Base-by-base conservation (phyloP, 2,329 filamentous ascomycete genomes). In the Aureobasidium sp. region DNA sequence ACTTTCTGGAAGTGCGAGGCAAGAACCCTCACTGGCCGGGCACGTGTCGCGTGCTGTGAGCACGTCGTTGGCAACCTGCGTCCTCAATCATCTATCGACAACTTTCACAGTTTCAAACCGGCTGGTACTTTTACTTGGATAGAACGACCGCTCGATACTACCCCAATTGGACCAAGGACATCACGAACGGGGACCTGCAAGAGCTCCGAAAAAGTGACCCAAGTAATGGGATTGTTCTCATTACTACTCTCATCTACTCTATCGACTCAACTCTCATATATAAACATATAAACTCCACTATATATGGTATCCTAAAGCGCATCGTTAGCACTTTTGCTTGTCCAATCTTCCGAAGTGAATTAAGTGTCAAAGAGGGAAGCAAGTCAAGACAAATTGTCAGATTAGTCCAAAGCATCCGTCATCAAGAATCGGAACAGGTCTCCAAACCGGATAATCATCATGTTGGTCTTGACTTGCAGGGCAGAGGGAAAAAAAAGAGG, bases 401-500 rank as follows among this genome's bases (percentile, higher is more conserved):
- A 57, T 57, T 57, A 57, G 44, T 57, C 53, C 53, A 57, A 44
- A 41, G 32, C 25, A 44, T 45, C 53, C 41, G 30, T 57, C 53
- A 57, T 57, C 39, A 45, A 57, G 53, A 16, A 45, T 57, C 53
- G 53, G 53, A 57, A 57, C 53, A 57, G 53, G 53, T 57, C 53
- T 57, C 53, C 53, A 57, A 57, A 57, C 53, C 53, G 53, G 53
- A 57, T 57, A 57, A 45, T 57, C 53, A 57, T 57, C 53, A 57
- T 57, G 27, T 57, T 45, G 39, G 25, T 32, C n/a, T 42, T 16
- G 39, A 42, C 29, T 29, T 42, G 50, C 14, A 21, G 34, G 14
- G 53, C 14, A 14, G 27, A 34, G 21, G 21, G 6, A 34, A 14
- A 21, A 6, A 25, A 10, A n/a, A 29, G 42, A 16, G 36, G 13